Base-by-base conservation (phyloP, 148 eudicot genomes). In the Cornus florida region DNA sequence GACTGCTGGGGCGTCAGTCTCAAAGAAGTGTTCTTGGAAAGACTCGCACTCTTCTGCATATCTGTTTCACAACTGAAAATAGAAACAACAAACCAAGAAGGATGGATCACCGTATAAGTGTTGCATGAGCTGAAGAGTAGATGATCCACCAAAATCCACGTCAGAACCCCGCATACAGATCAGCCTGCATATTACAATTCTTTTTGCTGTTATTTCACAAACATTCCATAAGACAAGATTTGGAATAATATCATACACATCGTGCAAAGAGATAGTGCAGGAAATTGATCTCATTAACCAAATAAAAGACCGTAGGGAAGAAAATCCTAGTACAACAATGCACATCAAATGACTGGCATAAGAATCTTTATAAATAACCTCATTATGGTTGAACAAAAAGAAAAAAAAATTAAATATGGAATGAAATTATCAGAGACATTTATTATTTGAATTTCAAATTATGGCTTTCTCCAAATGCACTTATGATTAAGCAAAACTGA, bases 11-110 rank as follows among this genome's bases (percentile, higher is more conserved):
- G 79, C 60, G 91, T 83, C 85, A 89, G 69, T 84, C 87, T 90
- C 84, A 91, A 78, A 71, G 97, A 92, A 79, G 76, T 86, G 84
- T 88, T 91, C 77, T 88, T 91, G 53, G 92, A 75, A 79, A 93
- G 93, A 86, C 81, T 89, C 74, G 85, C 92, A 84, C 87, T 88
- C 79, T 82, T 93, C 91, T 93, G 93, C 98, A 96, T 93, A 76
- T 78, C 85, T 83, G 69, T 72, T 69, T 69, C 67, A 69, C 70
- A 77, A 66, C 33, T 75, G 77, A 67, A 81, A 56, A 76, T 23
- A 64, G 64, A 32, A 8, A 41, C 38, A 66, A n/a, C 28, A 69
- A 62, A 60, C 7, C 83, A 81, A 20, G 69, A 68, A 75, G 33
- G 60, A 62, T 22, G 69, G 75, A 38, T 32, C 60, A 46, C 71